Evolutionary conservation across 345 rosid species (phyloP), one percentile per base, ranked within the genome.

Genomic region (Psidium friedrichsthalianum): DNA sequence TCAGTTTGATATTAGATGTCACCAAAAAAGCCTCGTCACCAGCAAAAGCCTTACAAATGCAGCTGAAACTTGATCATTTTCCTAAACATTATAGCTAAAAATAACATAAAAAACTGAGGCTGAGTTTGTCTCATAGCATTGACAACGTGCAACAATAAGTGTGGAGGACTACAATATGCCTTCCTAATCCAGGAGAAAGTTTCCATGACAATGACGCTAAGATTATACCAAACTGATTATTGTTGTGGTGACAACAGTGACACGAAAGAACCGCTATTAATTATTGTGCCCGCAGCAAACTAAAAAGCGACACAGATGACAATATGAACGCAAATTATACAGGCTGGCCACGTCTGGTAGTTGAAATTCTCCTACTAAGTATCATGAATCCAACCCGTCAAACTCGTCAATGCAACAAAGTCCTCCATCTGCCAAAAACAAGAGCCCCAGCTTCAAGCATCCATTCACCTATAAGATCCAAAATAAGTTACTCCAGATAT

Each of bases 401-500:
- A 97, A 97, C 91, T 97, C 98, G 47, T 97, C 99, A 81, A 97
- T 97, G 89, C 99, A 97, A 88, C 99, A 97, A 87, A 97, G 94
- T 56, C 99, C 99, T 88, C 99, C 98, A 81, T 97, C 99, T 64
- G 99, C 99, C 82, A 97, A 90, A n/a, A 89, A 97, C 99, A 88
- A 97, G 98, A 83, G 99, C 99, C 40, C 99, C 99, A 83, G 99
- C 99, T 94, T 97, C 99, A 90, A 95, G 87, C 96, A 95, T 92
- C 98, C 99, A 95, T 90, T 95, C 98, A 84, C 99, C 98, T 97
- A 83, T 18, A 82, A 80, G 89, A 56, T 83, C 51, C 80, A 87
- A 11, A 83, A 74, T 14, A 6, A 57, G 22, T 56, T 15, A 78
- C 82, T 51, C 51, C 8, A 22, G 36, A 86, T 86, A 85, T 85